phyloP scores from a whole-genome alignment of 331 rosid genomes.

The Ulmus americana region DNA sequence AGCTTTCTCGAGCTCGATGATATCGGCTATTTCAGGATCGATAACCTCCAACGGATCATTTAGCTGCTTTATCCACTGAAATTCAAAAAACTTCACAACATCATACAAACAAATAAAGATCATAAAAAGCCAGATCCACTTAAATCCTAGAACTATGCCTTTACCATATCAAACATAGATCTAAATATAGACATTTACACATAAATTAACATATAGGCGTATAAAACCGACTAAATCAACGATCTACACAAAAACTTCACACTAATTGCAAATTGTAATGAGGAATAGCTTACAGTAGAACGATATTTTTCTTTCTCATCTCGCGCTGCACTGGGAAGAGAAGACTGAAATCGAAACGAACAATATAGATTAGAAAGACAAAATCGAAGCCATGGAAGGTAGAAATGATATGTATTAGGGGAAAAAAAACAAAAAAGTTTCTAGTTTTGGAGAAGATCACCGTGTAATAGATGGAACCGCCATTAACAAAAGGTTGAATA shows the following conservation, averaged over 20 bases:
- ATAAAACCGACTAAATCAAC: background rate
- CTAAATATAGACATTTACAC: background rate
- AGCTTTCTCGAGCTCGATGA: constrained; percentile 80
- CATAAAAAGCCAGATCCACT: constrained; percentile 23
- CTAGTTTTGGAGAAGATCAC: constrained; percentile 21
- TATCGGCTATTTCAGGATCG: constrained; percentile 67
- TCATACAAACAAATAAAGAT: constrained; percentile 2
- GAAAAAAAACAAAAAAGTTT: background rate
- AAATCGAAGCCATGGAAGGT: background rate
- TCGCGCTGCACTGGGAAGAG: constrained; percentile 39
- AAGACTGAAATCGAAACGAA: constrained; percentile 45
- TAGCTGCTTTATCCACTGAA: constrained; percentile 75
- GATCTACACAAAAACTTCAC: background rate
- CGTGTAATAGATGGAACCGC: constrained; percentile 42
- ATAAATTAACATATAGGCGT: background rate
- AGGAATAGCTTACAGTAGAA: constrained; percentile 42
- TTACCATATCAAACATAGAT: background rate
- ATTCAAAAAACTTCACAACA: constrained; percentile 4
- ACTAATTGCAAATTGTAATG: background rate
- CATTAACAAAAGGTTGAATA: constrained; percentile 26
- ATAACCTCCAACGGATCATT: constrained; percentile 63
- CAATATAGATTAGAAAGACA: background rate
- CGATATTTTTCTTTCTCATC: constrained; percentile 45
- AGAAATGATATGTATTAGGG: background rate
- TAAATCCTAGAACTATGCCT: background rate